Percentiles rank a stretch among this genome's conserved stretches.
These are phyloP conservation scores for Corchorus capsularis DNA, from an alignment of 345 rosid species.

Conservation along the genomic window DNA sequence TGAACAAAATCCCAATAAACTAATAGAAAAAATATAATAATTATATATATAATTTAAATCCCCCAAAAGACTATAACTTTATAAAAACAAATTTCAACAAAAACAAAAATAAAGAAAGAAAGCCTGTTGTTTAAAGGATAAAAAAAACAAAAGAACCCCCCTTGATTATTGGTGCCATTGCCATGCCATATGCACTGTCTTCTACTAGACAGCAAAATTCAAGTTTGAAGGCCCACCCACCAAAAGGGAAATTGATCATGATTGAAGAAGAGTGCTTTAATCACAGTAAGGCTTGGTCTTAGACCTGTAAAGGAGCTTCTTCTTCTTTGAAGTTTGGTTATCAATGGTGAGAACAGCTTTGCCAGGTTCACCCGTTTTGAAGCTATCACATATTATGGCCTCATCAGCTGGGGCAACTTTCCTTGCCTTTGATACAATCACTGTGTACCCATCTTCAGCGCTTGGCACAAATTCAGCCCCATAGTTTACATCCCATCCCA, in stretches of 20 bases:
- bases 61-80: constrained; percentile 19
- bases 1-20: constrained; percentile 16
- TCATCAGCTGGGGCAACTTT: constrained; percentile 57
- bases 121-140: constrained; percentile 7
- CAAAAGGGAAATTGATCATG: background rate
- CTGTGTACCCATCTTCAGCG: constrained; percentile 64
- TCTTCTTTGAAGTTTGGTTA: constrained; percentile 80
- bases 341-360: constrained; percentile 72
- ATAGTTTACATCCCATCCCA: constrained; percentile 80
- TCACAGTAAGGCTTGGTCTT: constrained; percentile 57
- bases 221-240: background rate
- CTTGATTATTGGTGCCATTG: background rate
- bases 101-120: background rate
- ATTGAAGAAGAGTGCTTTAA: constrained; percentile 12
- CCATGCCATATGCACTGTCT: constrained; percentile 18
- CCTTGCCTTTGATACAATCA: constrained; percentile 71
- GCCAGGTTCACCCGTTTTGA: constrained; percentile 71
- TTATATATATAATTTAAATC: constrained; percentile 5
- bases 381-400: constrained; percentile 58
- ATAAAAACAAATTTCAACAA: constrained; percentile 11
- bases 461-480: constrained; percentile 78
- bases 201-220: constrained; percentile 7
- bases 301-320: constrained; percentile 88
- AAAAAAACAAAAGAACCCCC: constrained; percentile 22
- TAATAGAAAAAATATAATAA: constrained; percentile 2